Percentiles rank a stretch among this genome's conserved stretches.
Evolutionary conservation across 345 rosid species (phyloP).

Genomic region (Brassica nigra): DNA sequence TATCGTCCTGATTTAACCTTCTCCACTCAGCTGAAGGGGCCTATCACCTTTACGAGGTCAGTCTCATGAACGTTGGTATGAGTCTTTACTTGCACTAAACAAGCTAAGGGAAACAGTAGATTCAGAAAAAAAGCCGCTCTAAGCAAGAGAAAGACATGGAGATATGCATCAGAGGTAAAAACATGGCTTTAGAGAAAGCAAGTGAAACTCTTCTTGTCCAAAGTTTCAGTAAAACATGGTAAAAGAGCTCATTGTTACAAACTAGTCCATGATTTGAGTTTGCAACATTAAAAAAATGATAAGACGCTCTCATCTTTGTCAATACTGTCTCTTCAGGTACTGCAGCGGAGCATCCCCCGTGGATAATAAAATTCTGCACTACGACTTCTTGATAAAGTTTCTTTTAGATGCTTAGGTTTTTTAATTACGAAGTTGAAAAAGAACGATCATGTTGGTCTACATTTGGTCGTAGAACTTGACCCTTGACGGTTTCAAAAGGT

Average conservation of each 20-base stretch:
- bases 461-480: neutral
- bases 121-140: too few relatives aligned
- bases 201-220: too few relatives aligned
- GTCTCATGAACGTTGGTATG: too few relatives aligned
- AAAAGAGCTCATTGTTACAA: neutral
- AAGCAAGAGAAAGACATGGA: too few relatives aligned
- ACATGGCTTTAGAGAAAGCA: too few relatives aligned
- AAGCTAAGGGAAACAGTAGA: too few relatives aligned
- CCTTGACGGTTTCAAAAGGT: neutral
- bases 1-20: constrained; percentile 81
- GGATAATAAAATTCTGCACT: constrained; percentile 13
- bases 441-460: neutral
- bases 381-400: neutral
- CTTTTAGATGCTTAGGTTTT: neutral
- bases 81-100: too few relatives aligned
- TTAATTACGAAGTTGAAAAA: too few relatives aligned
- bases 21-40: constrained; percentile 88
- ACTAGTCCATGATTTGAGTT: neutral
- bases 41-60: constrained; percentile 92
- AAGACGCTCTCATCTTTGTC: neutral
- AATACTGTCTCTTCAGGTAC: constrained; percentile 28
- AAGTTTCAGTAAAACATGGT: too few relatives aligned
- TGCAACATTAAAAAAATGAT: neutral
- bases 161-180: too few relatives aligned
- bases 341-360: constrained; percentile 34